Percentiles rank a stretch among this genome's conserved stretches.
These are phyloP conservation scores for Ophiostoma sp. DNA, from an alignment of 2,329 filamentous ascomycete genomes.

Conservation along the genomic window DNA sequence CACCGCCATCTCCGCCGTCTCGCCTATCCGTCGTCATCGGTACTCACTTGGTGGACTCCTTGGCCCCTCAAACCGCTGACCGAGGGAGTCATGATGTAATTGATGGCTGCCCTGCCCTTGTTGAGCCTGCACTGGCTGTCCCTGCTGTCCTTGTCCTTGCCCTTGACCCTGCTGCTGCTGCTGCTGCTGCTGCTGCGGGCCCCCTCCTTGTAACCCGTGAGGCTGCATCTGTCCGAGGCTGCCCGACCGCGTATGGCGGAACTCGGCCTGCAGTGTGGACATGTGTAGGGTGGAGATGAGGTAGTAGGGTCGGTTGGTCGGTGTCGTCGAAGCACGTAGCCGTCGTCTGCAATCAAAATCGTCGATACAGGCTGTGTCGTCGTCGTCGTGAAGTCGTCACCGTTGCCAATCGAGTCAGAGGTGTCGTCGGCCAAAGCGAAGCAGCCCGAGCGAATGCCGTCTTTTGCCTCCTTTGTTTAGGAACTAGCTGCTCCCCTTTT, in stretches of 20 bases:
- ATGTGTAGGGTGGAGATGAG: not conserved
- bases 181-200: slow-evolving; percentile 9
- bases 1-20: not conserved
- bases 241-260: slow-evolving; percentile 21
- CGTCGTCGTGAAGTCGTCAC: not conserved
- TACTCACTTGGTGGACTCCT: slow-evolving; percentile 58
- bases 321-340: not conserved
- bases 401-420: not conserved
- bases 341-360: not conserved
- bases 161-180: not conserved
- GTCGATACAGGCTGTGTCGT: not conserved
- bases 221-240: slow-evolving; percentile 14
- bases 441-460: not conserved
- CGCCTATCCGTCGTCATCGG: not conserved
- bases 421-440: not conserved
- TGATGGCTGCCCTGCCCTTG: slow-evolving; percentile 1
- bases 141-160: not conserved
- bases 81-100: slow-evolving; percentile 26
- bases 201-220: slow-evolving; percentile 11
- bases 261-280: slow-evolving; percentile 14
- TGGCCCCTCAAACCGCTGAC: slow-evolving; percentile 51
- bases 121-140: not conserved
- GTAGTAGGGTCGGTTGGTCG: not conserved
- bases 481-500: slow-evolving; percentile 1
- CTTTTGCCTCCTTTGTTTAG: not conserved